Percentiles rank a stretch among this genome's conserved stretches.
These are phyloP conservation scores for Phaeoacremonium minimum DNA, from an alignment of 2,329 filamentous ascomycete species.

Conservation along the genomic window DNA sequence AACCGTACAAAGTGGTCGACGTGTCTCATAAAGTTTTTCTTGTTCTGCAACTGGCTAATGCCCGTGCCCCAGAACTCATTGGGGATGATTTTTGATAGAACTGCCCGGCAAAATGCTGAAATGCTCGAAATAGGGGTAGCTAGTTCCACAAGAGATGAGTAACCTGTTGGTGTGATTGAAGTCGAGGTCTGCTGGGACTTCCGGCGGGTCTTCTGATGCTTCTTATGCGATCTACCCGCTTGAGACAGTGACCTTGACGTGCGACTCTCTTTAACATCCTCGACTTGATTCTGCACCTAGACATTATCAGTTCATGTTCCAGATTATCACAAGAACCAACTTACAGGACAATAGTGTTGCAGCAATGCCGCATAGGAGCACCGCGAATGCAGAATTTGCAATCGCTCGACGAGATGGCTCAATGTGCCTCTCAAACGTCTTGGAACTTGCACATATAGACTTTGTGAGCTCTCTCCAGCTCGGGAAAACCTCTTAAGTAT, in stretches of 20 bases:
- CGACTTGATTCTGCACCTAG: too few relatives aligned
- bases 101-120: conserved; percentile 82
- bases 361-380: conserved; percentile 81
- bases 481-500: conserved; percentile 44
- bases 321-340: too few relatives aligned
- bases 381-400: conserved; percentile 66
- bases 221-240: conserved; percentile 2
- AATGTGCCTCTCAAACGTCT: conserved; percentile 64
- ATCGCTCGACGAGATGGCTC: conserved; percentile 55
- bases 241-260: neutral
- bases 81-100: conserved; percentile 69
- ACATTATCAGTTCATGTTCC: too few relatives aligned
- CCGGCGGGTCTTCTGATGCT: conserved; percentile 6
- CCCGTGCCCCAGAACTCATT: conserved; percentile 67
- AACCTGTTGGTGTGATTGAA: conserved; percentile 32
- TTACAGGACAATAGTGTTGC: conserved; percentile 73
- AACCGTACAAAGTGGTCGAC: conserved; percentile 76
- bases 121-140: conserved; percentile 66
- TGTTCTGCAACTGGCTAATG: conserved; percentile 53
- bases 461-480: conserved; percentile 11
- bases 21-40: conserved; percentile 54
- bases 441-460: conserved; percentile 38
- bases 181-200: conserved; percentile 12
- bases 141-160: conserved; percentile 54
- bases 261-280: too few relatives aligned